Evolutionary conservation across 495 filamentous ascomycete genomes (phyloP).

Genomic region (Podospora anserina): DNA sequence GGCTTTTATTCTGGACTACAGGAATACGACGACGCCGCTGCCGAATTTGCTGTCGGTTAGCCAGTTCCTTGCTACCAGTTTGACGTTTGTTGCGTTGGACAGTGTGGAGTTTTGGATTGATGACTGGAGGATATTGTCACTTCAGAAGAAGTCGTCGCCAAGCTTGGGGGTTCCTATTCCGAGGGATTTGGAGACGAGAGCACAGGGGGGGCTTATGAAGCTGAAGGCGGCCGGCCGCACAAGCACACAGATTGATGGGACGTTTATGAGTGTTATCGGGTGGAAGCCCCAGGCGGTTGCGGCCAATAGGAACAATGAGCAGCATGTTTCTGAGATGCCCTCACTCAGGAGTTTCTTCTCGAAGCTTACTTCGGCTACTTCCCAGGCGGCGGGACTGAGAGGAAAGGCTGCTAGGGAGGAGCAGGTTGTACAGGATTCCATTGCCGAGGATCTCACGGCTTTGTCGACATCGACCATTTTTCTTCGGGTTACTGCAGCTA

Average conservation of each 20-base stretch:
- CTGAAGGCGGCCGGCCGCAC: constrained; percentile 69
- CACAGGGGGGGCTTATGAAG: constrained; percentile 81
- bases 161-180: constrained; percentile 70
- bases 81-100: constrained; percentile 91
- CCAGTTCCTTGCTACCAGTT: constrained; percentile 88
- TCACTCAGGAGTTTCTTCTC: constrained; percentile 81
- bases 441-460: constrained; percentile 64
- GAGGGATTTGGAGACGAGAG: constrained; percentile 72
- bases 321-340: constrained; percentile 41
- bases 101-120: constrained; percentile 88
- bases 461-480: constrained; percentile 73
- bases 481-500: constrained; percentile 79
- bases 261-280: constrained; percentile 83
- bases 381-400: constrained; percentile 37
- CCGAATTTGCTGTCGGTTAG: constrained; percentile 80
- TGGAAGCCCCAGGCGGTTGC: constrained; percentile 62
- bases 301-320: constrained; percentile 38
- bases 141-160: constrained; percentile 82
- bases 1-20: constrained; percentile 87
- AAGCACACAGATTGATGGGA: constrained; percentile 84
- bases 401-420: constrained; percentile 53
- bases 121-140: constrained; percentile 70
- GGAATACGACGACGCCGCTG: constrained; percentile 78
- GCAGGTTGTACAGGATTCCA: constrained; percentile 50
- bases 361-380: constrained; percentile 52